Conservation (phyloP, 306 rosid genomes). For the Leucaena leucocephala region DNA sequence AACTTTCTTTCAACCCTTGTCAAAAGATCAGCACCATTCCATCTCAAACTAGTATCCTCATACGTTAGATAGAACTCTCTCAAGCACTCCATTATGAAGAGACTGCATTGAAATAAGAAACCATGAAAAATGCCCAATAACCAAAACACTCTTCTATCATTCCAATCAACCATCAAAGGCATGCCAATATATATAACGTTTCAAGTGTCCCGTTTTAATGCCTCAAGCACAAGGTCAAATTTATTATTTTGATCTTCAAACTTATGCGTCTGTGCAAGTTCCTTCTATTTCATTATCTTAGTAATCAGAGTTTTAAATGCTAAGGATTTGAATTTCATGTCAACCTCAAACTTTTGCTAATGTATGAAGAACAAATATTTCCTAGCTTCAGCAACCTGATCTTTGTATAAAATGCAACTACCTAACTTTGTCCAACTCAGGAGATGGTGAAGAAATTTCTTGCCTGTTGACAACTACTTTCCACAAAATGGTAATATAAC, state of each 20-base stretch:
- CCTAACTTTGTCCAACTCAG: no score
- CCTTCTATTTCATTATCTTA: conserved; percentile 2
- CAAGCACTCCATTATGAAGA: conserved; percentile 81
- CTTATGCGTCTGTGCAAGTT: background rate
- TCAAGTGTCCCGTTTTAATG: no score
- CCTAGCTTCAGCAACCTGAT: background rate
- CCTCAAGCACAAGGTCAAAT: no score
- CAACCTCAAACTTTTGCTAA: conserved; percentile 1
- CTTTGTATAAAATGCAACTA: background rate
- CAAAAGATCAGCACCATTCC: conserved; percentile 95
- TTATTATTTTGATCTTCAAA: no score
- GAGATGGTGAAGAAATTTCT: no score
- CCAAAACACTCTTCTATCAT: conserved; percentile 13
- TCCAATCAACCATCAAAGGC: conserved; percentile 14
- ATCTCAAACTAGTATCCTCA: conserved; percentile 78
- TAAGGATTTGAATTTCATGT: conserved; percentile 19
- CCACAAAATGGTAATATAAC: background rate
- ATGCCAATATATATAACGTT: background rate
- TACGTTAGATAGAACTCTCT: conserved; percentile 81
- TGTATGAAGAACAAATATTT: conserved; percentile 15
- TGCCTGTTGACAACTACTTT: no score
- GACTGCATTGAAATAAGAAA: conserved; percentile 54
- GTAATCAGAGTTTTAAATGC: conserved; percentile 13
- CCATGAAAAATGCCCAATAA: conserved; percentile 12
- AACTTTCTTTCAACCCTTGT: conserved; percentile 73